phyloP scores from a whole-genome alignment of 83 land plant species.

The Picea abies region DNA sequence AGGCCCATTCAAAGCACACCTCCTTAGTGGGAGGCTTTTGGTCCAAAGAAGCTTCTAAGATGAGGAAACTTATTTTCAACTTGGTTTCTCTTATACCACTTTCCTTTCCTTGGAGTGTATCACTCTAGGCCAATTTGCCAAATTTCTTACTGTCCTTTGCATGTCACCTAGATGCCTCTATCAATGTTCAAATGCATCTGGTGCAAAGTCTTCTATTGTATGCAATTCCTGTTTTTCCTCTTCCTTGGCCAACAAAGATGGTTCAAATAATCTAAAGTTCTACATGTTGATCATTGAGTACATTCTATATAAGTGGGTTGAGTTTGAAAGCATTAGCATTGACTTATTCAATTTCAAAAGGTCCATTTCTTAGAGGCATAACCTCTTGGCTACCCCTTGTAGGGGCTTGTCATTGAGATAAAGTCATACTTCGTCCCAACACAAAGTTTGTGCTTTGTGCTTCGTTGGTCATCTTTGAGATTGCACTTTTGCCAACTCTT shows the following conservation, averaged over 20 bases:
- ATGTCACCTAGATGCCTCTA: too few species aligned
- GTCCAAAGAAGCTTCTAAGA: too few species aligned
- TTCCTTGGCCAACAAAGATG: too few species aligned
- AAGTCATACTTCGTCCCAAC: background rate
- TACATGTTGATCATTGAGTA: too few species aligned
- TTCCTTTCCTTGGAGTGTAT: background rate
- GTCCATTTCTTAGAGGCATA: background rate
- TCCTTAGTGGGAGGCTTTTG: too few species aligned
- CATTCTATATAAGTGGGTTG: background rate
- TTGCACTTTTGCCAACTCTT: background rate
- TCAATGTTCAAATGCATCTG: too few species aligned
- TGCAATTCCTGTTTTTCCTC: too few species aligned
- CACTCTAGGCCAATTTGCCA: background rate
- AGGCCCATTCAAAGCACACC: background rate
- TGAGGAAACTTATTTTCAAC: too few species aligned
- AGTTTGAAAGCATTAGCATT: background rate
- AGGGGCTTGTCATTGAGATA: background rate
- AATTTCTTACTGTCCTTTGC: background rate
- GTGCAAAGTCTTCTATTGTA: too few species aligned
- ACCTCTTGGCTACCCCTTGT: background rate
- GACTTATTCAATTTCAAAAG: background rate
- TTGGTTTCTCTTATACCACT: background rate
- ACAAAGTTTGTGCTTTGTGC: background rate
- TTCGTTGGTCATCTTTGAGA: background rate
- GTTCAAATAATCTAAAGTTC: too few species aligned